Percentiles rank a stretch among this genome's conserved stretches.
Conservation (phyloP, 768 basidiomycete species). For the Rhodotorula toruloides region DNA sequence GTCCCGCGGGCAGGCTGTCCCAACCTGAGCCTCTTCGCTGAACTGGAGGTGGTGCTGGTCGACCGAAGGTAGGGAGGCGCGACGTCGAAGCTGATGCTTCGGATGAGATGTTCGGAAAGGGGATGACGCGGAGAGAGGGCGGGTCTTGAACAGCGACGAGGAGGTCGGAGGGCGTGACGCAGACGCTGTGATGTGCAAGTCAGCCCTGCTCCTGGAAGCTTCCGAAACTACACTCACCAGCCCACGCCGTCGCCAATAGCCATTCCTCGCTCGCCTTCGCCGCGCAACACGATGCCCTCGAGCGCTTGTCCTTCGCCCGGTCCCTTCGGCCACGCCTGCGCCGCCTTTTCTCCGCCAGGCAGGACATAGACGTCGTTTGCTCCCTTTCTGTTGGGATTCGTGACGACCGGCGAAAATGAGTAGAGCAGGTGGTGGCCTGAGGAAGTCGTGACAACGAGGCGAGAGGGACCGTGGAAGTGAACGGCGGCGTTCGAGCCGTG, state of each 20-base stretch:
- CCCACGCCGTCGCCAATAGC: slow-evolving; percentile 31
- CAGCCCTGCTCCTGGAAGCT: rapidly evolving
- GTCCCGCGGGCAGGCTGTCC: slow-evolving; percentile 3
- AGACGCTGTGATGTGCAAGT: slow-evolving; percentile 9
- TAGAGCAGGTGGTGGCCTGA: slow-evolving; percentile 33
- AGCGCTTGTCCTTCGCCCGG: slow-evolving; percentile 29
- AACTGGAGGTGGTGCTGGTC: slow-evolving; percentile 1
- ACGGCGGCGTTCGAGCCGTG: slow-evolving; percentile 29
- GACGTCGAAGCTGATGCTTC: neutral
- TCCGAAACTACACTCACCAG: slow-evolving; percentile 6
- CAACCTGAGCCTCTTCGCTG: neutral
- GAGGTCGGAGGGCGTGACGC: slow-evolving; percentile 19
- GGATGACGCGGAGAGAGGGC: slow-evolving; percentile 30
- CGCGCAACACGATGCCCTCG: slow-evolving; percentile 12
- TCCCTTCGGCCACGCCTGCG: slow-evolving; percentile 22
- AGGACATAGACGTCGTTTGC: slow-evolving; percentile 17
- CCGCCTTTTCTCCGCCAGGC: slow-evolving; percentile 26
- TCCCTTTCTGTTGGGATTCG: no score
- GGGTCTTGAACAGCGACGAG: slow-evolving; percentile 28
- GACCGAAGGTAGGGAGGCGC: neutral
- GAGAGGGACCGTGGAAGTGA: slow-evolving; percentile 21
- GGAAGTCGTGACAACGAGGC: slow-evolving; percentile 27
- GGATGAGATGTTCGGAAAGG: slow-evolving; percentile 9
- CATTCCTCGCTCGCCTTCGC: slow-evolving; percentile 24
- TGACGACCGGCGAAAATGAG: slow-evolving; percentile 7